Evolutionary conservation across 2,329 filamentous ascomycete genomes (phyloP).

Genomic region (Penicillium sp.): DNA sequence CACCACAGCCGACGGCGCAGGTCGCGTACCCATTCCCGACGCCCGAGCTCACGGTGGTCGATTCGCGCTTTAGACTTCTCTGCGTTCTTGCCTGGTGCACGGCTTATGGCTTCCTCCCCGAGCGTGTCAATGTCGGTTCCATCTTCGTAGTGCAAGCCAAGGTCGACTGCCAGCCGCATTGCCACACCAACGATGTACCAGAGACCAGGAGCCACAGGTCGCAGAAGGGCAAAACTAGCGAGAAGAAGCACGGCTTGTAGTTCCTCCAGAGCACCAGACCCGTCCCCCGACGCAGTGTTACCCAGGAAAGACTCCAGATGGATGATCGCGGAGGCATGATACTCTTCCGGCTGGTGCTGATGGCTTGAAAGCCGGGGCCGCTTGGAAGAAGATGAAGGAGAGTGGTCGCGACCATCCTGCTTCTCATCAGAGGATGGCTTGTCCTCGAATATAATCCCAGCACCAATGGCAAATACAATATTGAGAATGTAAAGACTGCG

Average conservation of each 20-base stretch:
- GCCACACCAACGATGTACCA: constrained; percentile 98
- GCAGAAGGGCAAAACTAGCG: constrained; percentile 80
- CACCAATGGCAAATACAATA: constrained; percentile 93
- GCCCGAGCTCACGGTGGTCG: constrained; percentile 52
- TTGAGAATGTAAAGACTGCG: constrained; percentile 88
- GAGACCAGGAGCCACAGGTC: constrained; percentile 82
- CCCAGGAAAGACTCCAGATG: constrained; percentile 77
- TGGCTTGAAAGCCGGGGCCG: constrained; percentile 49
- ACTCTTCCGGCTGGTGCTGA: constrained; percentile 79
- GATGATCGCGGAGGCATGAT: constrained; percentile 87
- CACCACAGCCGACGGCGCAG: constrained; percentile 83
- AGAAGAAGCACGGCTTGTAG: constrained; percentile 81
- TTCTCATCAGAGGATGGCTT: constrained; percentile 25
- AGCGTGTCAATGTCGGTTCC: constrained; percentile 56
- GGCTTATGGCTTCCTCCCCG: too few species aligned
- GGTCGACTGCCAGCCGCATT: constrained; percentile 77
- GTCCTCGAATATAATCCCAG: constrained; percentile 72
- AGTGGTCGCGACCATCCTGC: constrained; percentile 17
- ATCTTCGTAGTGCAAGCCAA: constrained; percentile 88
- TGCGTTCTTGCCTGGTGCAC: too few species aligned
- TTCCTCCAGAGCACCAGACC: constrained; percentile 77
- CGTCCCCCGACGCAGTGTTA: constrained; percentile 51
- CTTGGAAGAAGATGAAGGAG: constrained; percentile 33
- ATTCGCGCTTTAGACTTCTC: constrained; percentile 40
- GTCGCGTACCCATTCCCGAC: constrained; percentile 76